Base-by-base conservation (phyloP, 345 rosid genomes). In the Pugionium dolabratum region DNA sequence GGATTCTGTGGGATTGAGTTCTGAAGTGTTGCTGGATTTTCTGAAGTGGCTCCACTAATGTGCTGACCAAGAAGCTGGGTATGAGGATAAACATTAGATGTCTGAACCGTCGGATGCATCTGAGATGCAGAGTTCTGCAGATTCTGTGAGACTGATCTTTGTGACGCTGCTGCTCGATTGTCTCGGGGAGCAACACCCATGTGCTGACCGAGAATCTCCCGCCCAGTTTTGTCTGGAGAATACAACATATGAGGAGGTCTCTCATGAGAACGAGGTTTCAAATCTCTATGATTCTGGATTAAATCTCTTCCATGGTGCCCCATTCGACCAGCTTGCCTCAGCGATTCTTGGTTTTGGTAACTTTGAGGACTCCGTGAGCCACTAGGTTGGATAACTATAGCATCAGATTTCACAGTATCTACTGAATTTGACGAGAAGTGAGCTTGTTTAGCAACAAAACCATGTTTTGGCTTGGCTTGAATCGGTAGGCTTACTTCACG, bases 261-360 rank as follows among this genome's bases (percentile, higher is more conserved):
- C 64, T 86, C 89, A 30, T 70, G 78, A 59, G 64, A 79, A 26
- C 81, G 77, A 69, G 62, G 60, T 72, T 74, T 84, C 9, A 47
- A 67, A 66, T 85, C 96, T 72, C 79, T 72, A 6, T 28, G 78
- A 67, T 27, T 35, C 76, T 75, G 81, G 56, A 73, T 78, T 4
- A 68, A n/a, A 35, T 76, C 68, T 67, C 56, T 75, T 60, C 52
- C 79, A 36, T 75, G 78, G 67, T 73, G 50, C 80, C 80, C 74
- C 50, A 67, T 73, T 43, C 59, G 72, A 63, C 71, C 69, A 59
- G 72, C 33, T 62, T 57, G 54, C 31, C 54, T 34, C 28, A 59
- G 64, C 29, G 54, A 72, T 5, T 54, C 78, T 42, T 70, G 79
- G 41, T 11, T 79, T 51, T 65, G 83, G 62, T 64, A 62, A 69